Evolutionary conservation across 768 basidiomycete genomes (phyloP).

Genomic region (Nevesoporus exiguus): DNA sequence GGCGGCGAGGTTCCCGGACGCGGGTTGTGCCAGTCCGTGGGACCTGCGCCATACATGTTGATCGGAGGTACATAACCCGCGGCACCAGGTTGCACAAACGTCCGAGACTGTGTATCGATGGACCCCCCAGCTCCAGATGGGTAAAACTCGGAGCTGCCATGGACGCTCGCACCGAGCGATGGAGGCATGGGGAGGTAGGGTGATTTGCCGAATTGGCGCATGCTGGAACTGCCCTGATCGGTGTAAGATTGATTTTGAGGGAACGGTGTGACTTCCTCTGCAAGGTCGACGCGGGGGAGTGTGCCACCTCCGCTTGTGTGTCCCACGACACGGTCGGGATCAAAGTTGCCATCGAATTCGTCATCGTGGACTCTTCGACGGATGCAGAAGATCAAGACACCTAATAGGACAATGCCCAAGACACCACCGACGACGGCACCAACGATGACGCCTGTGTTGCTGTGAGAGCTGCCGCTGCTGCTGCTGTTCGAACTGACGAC

Average conservation of each 20-base stretch:
- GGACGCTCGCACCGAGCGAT: background rate
- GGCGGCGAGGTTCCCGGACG: conserved; percentile 20
- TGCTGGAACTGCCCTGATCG: conserved; percentile 11
- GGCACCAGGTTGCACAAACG: background rate
- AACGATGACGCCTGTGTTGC: conserved; percentile 42
- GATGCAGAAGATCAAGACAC: conserved; percentile 30
- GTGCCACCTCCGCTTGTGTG: conserved; percentile 22
- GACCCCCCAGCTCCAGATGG: background rate
- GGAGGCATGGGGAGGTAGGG: conserved; percentile 6
- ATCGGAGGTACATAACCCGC: conserved; percentile 4
- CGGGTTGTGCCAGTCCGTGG: conserved; percentile 21
- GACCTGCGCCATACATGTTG: conserved; percentile 12
- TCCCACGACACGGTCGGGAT: conserved; percentile 41
- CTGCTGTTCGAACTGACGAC: background rate
- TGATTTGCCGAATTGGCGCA: conserved; percentile 24
- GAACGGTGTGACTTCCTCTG: conserved; percentile 30
- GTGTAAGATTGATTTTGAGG: conserved; percentile 5
- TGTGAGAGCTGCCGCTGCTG: background rate
- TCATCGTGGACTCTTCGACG: conserved; percentile 26
- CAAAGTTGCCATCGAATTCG: conserved; percentile 51
- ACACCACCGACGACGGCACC: conserved; percentile 54
- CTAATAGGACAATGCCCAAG: conserved; percentile 26
- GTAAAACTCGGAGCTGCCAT: conserved; percentile 11
- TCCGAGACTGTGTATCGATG: conserved; percentile 9
- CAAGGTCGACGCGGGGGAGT: conserved; percentile 26